Percentiles rank a stretch among this genome's conserved stretches.
phyloP scores from a whole-genome alignment of 306 rosid genomes.

The Albizia julibrissin region DNA sequence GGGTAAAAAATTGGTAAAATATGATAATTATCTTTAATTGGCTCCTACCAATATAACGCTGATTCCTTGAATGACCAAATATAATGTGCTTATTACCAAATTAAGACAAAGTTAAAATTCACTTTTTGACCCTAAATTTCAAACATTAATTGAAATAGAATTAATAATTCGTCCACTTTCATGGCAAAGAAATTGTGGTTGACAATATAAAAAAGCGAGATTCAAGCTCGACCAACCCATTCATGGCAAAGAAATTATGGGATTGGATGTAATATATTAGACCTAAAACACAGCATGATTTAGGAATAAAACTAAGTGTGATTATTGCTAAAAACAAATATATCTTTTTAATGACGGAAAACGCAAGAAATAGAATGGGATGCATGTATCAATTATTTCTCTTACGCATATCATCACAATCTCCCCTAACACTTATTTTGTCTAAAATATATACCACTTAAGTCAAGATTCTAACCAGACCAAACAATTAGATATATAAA shows the following conservation, averaged over 20 bases:
- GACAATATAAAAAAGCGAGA: conserved; percentile 13
- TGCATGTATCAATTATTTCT: neutral
- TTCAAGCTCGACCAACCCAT: conserved; percentile 22
- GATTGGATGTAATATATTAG: conserved; percentile 23
- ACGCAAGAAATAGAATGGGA: neutral
- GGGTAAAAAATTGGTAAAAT: conserved; percentile 49
- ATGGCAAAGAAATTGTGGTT: conserved; percentile 30
- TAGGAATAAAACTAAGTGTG: conserved; percentile 2
- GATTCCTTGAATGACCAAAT: conserved; percentile 22
- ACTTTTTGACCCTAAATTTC: conserved; percentile 41
- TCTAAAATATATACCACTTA: neutral
- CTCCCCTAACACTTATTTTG: neutral
- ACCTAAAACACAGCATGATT: conserved; percentile 29
- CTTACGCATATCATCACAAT: neutral
- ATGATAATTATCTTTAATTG: neutral
- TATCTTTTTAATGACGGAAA: neutral
- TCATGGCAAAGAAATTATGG: conserved; percentile 31
- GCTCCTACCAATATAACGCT: conserved; percentile 14
- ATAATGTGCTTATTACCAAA: conserved; percentile 37
- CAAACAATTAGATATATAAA: conserved; percentile 1
- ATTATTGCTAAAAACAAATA: conserved; percentile 23
- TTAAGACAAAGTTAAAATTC: conserved; percentile 39
- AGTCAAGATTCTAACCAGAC: neutral
- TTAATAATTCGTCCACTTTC: neutral
- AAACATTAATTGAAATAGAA: conserved; percentile 9